Evolutionary conservation across 192 early-diverging fungal genomes (phyloP).

Genomic region (Coemansia sp.): DNA sequence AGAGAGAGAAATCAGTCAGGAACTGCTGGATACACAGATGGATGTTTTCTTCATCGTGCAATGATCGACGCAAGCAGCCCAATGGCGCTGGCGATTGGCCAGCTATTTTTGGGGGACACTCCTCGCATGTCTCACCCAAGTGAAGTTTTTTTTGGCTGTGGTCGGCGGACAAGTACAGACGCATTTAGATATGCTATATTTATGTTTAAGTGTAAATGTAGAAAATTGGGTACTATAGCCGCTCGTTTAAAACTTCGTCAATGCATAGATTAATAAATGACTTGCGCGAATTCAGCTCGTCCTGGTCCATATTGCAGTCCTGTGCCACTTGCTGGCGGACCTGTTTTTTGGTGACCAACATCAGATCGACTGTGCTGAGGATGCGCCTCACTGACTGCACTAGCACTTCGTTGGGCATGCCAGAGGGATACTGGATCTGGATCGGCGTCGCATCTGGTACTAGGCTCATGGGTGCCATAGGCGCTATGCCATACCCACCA

Average conservation of each 20-base stretch:
- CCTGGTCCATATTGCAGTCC: constrained; percentile 71
- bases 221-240: constrained; percentile 24
- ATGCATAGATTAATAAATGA: constrained; percentile 89
- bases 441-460: constrained; percentile 17
- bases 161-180: background rate
- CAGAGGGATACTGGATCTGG: constrained; percentile 44
- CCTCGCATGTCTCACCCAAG: too few relatives aligned
- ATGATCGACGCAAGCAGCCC: constrained; percentile 5
- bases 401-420: constrained; percentile 74
- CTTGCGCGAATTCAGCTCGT: constrained; percentile 83
- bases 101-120: constrained; percentile 1
- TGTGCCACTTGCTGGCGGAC: constrained; percentile 87
- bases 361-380: constrained; percentile 88
- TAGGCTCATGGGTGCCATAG: constrained; percentile 9
- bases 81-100: background rate
- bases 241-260: constrained; percentile 59
- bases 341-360: constrained; percentile 99
- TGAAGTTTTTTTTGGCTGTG: constrained; percentile 7
- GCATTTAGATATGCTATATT: too few relatives aligned
- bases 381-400: constrained; percentile 72
- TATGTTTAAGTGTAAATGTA: background rate
- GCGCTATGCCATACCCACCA: constrained; percentile 16
- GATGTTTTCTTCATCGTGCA: background rate
- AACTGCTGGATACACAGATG: background rate
- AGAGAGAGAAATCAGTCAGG: background rate